Base-by-base conservation (phyloP, 768 basidiomycete species). In the Russula sp. region DNA sequence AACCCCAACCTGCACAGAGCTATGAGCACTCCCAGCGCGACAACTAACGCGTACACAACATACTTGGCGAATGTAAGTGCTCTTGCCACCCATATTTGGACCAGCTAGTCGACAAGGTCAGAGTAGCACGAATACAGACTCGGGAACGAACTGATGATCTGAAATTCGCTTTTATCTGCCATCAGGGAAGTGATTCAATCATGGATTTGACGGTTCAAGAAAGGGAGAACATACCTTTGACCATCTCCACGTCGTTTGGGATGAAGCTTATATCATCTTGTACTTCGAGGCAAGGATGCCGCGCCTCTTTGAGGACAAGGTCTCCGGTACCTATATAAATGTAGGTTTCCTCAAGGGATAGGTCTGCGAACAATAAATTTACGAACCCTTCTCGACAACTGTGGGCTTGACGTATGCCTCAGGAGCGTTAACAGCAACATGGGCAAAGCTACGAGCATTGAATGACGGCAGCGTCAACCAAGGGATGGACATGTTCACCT, bases 71-170 rank as follows among this genome's bases (percentile, higher is more conserved):
- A 98, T 96, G 70, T 95, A 98, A 0, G 96, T 98, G 53, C 91
- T 94, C 75, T 99, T 99, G 63, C 97, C 97, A 57, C 97, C 97
- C 91, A 98, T 98, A 74, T 99, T 99, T 0, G 97, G 97, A 6
- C 97, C 97, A 22, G 96, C 90, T 91, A 47, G 27, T 61, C 5
- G 27, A 40, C 42, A 39, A 32, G 20, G 49, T 53, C 54, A 53
- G 48, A 57, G 13, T 55, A 53, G 44, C 6, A 54, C 44, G 35
- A 31, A 40, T 13, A 47, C 48, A 45, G 35, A 45, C 4, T 40
- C 4, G 55, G 18, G 39, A 3, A 66, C 85, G 64, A 69, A 90
- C 89, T 98, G 68, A 98, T 95, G 59, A 98, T 95, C 65, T 92
- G 88, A 75, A 99, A 95, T 73, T 98, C 96, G 68, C 91, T 93